Base-by-base conservation (phyloP, 805 yeast species). In the Danielia reshetovae region DNA sequence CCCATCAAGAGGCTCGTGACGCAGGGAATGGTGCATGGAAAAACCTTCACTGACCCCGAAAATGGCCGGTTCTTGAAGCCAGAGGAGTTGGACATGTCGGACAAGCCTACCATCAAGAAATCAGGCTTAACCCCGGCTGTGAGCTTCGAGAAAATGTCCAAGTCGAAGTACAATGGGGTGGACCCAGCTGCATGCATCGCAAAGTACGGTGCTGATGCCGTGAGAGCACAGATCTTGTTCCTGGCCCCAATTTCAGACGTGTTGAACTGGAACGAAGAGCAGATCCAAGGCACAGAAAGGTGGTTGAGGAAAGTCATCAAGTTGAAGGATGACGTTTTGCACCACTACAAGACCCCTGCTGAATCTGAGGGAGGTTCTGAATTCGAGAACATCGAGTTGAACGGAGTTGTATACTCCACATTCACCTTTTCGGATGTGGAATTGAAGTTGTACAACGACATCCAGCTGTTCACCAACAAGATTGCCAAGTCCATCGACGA, bases 11-110 rank as follows among this genome's bases (percentile, higher is more conserved):
- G 74, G 40, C 67, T 93, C 23, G 80, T 90, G 2, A 89, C 97
- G 2, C 97, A 90, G 57, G 98, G 98, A 12, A 93, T 93, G 98
- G 98, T 93, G 3, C 96, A 90, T 42, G 97, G 97, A 3, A 79
- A 76, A 51, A 93, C 98, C 0, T 85, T 56, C 47, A 65, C 68
- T 6, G 81, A 89, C 45, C 93, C 96, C 3, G 59, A 56, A 0
- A 81, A 73, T 19, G 93, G 90, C 0, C 62, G 79, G 37, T 90
- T 83, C 55, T 64, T 93, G 45, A 85, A 78, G 48, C 90, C 94
- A 0, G 79, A 81, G 1, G 97, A 93, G 48, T 55, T 85, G 9
- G 80, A 74, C 25, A 26, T 57, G 3, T 36, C 63, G 0, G 62
- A 66, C 33, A 57, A 55, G 2, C 81, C 82, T 2, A 46, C 57